These are phyloP conservation scores for Apophysomyces trapeziformis DNA, from an alignment of 371 early-diverging fungal species.

Conservation along the genomic window DNA sequence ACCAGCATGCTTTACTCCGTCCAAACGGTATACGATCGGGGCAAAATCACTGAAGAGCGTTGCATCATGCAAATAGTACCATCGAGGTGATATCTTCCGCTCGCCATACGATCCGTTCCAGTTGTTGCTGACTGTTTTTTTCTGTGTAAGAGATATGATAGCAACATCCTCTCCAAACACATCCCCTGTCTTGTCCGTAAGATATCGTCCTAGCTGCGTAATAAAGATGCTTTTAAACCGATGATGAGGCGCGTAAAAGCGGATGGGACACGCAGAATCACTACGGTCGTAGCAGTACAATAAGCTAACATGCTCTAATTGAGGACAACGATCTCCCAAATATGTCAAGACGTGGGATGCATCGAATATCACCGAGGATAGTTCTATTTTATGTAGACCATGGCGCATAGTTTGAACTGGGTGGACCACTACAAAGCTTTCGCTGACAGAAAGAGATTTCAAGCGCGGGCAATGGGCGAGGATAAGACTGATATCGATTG, in stretches of 20 bases:
- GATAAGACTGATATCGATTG: background rate
- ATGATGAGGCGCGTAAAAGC: background rate
- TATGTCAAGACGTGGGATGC: background rate
- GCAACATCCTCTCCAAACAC: background rate
- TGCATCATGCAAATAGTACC: conserved; percentile 3
- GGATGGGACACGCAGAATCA: background rate
- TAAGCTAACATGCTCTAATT: background rate
- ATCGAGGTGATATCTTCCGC: background rate
- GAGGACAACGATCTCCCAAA: background rate
- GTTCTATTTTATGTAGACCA: background rate
- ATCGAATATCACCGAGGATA: background rate
- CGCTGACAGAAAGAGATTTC: background rate
- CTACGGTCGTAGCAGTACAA: background rate
- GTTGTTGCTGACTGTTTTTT: background rate
- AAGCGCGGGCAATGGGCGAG: background rate
- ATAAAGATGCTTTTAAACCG: background rate
- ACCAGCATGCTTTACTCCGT: background rate
- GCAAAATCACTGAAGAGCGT: background rate
- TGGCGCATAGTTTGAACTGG: background rate
- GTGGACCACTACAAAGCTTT: background rate
- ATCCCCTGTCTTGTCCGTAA: background rate
- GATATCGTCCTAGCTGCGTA: background rate
- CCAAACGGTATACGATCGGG: background rate
- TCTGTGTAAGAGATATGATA: background rate
- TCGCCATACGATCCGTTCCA: no score